Percentiles rank a stretch among this genome's conserved stretches.
Evolutionary conservation across 352 stramenopile species (phyloP).

Genomic region (Phytophthora constricta): DNA sequence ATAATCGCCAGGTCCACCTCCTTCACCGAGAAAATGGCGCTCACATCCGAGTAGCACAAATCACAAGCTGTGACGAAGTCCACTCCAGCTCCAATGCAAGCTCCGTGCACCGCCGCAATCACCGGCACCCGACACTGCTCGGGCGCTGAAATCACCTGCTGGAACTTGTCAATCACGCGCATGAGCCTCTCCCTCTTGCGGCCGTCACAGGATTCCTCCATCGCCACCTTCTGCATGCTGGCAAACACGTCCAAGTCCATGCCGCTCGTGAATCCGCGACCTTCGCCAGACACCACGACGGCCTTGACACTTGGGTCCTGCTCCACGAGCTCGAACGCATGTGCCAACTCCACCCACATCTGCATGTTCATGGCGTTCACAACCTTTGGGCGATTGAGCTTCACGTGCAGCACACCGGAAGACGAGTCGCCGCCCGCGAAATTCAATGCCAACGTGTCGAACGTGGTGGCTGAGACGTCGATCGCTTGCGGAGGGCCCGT

Average conservation of each 20-base stretch:
- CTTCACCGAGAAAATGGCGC: slow-evolving; percentile 85
- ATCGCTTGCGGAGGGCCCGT: slow-evolving; percentile 45
- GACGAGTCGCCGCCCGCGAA: slow-evolving; percentile 40
- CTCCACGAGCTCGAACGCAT: slow-evolving; percentile 76
- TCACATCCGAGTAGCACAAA: slow-evolving; percentile 85
- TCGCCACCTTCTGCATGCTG: slow-evolving; percentile 71
- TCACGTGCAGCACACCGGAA: slow-evolving; percentile 75
- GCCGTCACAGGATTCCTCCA: slow-evolving; percentile 69
- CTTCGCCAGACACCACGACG: slow-evolving; percentile 81
- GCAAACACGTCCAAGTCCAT: slow-evolving; percentile 91
- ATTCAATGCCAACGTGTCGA: slow-evolving; percentile 61
- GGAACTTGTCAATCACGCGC: slow-evolving; percentile 82
- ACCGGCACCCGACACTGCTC: slow-evolving; percentile 88
- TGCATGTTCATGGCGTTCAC: slow-evolving; percentile 92
- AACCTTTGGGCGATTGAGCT: slow-evolving; percentile 83
- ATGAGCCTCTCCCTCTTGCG: slow-evolving; percentile 86
- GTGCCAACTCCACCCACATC: slow-evolving; percentile 85
- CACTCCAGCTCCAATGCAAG: slow-evolving; percentile 86
- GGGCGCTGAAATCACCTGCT: slow-evolving; percentile 83
- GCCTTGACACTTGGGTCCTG: slow-evolving; percentile 68
- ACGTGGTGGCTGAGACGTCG: slow-evolving; percentile 42
- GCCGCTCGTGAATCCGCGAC: slow-evolving; percentile 84
- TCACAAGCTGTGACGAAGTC: slow-evolving; percentile 91
- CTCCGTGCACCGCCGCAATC: slow-evolving; percentile 80
- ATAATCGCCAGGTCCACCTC: slow-evolving; percentile 91